phyloP scores from a whole-genome alignment of 2,329 filamentous ascomycete species.

The Aspergillus hiratsukae region DNA sequence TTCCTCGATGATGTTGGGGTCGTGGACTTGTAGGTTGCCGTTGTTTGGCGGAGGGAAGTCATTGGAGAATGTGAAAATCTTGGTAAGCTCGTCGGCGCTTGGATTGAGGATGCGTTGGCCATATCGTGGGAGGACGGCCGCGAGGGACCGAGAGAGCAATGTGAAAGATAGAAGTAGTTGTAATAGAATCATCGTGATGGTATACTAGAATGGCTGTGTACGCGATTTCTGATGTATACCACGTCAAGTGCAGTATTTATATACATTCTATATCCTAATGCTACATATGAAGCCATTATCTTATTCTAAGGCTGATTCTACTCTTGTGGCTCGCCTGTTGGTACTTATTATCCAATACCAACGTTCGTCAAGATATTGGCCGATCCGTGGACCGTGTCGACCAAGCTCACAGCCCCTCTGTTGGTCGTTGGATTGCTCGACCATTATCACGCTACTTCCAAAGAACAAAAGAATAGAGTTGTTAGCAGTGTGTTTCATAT shows the following conservation, averaged over 20 bases:
- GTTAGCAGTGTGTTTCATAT: not conserved
- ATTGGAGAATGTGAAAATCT: not conserved
- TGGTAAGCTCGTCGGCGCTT: not conserved
- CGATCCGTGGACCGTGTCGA: not conserved
- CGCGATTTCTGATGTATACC: not conserved
- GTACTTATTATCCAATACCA: not conserved
- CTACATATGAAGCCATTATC: not conserved
- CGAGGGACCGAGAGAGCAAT: not conserved
- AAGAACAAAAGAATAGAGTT: too few relatives aligned
- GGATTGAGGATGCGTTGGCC: not conserved
- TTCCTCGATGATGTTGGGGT: slow-evolving; percentile 25
- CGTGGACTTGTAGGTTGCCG: slow-evolving; percentile 19
- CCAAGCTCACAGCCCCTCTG: not conserved
- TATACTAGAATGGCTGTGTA: not conserved
- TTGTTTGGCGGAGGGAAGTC: slow-evolving; percentile 16
- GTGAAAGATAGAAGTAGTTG: not conserved
- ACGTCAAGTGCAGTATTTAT: not conserved
- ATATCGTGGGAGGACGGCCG: not conserved
- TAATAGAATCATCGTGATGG: not conserved
- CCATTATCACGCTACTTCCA: too few relatives aligned
- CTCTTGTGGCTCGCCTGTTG: not conserved
- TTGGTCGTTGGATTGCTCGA: not conserved
- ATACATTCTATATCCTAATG: not conserved
- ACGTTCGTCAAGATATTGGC: not conserved
- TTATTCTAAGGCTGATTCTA: not conserved